These are phyloP conservation scores for Colletotrichum sp. DNA, from an alignment of 2,329 filamentous ascomycete species.

Conservation along the genomic window DNA sequence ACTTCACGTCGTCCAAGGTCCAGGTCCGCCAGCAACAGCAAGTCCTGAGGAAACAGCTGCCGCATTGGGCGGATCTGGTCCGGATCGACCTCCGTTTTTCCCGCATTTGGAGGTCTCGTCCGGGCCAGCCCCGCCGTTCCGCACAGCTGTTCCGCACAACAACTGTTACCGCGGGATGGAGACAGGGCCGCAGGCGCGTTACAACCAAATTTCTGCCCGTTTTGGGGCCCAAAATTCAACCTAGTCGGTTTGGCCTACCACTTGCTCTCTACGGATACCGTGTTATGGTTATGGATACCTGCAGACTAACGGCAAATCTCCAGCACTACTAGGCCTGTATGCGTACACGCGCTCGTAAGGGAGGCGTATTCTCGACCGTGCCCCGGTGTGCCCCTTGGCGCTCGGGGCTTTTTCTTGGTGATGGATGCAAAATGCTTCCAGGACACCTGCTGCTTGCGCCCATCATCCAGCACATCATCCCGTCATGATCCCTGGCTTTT, in stretches of 20 bases:
- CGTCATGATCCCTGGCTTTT: neutral
- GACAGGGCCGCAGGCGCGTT: neutral
- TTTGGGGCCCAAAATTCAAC: neutral
- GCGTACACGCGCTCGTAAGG: neutral
- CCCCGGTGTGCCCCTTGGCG: neutral
- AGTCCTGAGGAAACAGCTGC: neutral
- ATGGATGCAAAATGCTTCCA: neutral
- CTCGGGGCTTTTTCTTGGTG: neutral
- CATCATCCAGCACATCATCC: neutral
- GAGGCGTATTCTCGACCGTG: neutral
- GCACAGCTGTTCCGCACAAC: neutral
- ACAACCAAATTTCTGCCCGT: neutral
- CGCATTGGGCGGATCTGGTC: constrained; percentile 5
- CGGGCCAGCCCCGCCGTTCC: neutral
- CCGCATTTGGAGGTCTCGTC: constrained; percentile 11
- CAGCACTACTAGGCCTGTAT: neutral
- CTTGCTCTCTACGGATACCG: neutral
- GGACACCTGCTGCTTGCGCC: neutral
- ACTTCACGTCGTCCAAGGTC: neutral
- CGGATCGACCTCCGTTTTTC: constrained; percentile 9
- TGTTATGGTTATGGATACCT: neutral
- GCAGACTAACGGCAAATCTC: neutral
- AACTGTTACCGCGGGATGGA: constrained; percentile 2
- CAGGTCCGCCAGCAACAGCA: neutral
- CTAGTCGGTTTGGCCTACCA: neutral